Evolutionary conservation across 2,329 filamentous ascomycete species (phyloP).

Genomic region (Paecilomyces formosus): DNA sequence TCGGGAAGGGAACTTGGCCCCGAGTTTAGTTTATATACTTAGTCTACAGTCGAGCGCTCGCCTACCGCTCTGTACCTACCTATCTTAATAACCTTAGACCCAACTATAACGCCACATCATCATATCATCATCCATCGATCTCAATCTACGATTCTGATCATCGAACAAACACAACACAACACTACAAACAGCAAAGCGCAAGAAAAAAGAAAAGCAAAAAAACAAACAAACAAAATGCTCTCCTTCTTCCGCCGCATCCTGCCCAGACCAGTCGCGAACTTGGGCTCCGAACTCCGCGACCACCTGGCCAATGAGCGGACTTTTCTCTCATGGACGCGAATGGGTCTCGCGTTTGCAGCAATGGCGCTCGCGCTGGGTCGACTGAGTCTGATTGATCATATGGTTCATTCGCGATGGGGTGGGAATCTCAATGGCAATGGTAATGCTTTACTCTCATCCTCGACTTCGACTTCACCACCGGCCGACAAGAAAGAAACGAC

Average conservation of each 20-base stretch:
- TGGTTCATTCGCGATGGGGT: conserved; percentile 8
- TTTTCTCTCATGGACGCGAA: conserved; percentile 26
- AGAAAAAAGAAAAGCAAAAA: neutral
- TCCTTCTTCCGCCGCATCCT: conserved; percentile 15
- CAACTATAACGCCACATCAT: neutral
- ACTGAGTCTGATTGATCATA: conserved; percentile 19
- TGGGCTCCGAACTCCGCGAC: conserved; percentile 22
- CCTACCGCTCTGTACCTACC: neutral
- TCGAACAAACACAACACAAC: neutral
- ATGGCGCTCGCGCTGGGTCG: conserved; percentile 22
- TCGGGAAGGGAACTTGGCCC: too few species aligned
- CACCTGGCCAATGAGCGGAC: conserved; percentile 27
- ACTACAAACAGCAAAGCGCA: neutral
- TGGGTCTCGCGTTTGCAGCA: conserved; percentile 23
- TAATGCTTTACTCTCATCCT: neutral
- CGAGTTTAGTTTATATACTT: neutral
- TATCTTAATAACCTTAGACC: neutral
- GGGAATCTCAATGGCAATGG: neutral
- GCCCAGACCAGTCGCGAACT: conserved; percentile 18
- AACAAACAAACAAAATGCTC: neutral
- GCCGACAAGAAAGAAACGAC: too few species aligned
- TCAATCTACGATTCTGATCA: neutral
- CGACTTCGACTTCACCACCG: neutral
- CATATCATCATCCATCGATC: too few species aligned
- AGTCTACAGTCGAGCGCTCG: neutral